Base-by-base conservation (phyloP, 352 stramenopile species). In the Blastocystis sp. region DNA sequence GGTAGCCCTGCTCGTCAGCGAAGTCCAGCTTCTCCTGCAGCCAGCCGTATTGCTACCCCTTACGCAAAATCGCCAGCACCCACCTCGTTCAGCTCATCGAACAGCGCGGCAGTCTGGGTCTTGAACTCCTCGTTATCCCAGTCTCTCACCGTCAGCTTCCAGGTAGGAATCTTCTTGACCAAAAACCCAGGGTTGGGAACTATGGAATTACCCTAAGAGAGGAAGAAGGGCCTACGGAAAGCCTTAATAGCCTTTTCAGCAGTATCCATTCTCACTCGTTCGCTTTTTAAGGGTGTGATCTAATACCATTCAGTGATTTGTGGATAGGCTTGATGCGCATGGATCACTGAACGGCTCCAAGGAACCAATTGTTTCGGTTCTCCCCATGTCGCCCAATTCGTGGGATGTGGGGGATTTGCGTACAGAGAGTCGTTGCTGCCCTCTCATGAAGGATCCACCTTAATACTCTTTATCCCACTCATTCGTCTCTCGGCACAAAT, bases 201-300 rank as follows among this genome's bases (percentile, higher is more conserved):
- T 84, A 84, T n/a, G 66, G 17, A 9, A 69, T 84, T 42, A 84
- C n/a, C 66, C 7, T 17, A 52, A 84, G 66, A 42, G 10, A 45
- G 57, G 57, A 21, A 48, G 21, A 10, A 21, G 66, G 69, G 65
- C 48, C n/a, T 84, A 84, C 74, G 74, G 57, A 70, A 84, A 84
- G 74, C 74, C 74, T 84, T 84, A 48, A 84, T 64, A 84, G 74
- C 74, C 74, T 84, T 84, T 43, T 84, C 74, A 60, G 74, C 74
- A 84, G 54, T 84, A 34, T 54, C 21, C 28, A 84, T 57, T 57
- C 48, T 57, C 6, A 17, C 48, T 14, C 6, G 48, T 14, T 7
- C 6, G 48, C 48, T 7, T 17, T 57, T 57, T 17, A 17, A 57
- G 14, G 48, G 48, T 17, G 14, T 57, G 48, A 14, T 7, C 6